Evolutionary conservation across 352 stramenopile species (phyloP), one percentile per base, ranked within the genome.

Genomic region (Globisporangium abappressorium): DNA sequence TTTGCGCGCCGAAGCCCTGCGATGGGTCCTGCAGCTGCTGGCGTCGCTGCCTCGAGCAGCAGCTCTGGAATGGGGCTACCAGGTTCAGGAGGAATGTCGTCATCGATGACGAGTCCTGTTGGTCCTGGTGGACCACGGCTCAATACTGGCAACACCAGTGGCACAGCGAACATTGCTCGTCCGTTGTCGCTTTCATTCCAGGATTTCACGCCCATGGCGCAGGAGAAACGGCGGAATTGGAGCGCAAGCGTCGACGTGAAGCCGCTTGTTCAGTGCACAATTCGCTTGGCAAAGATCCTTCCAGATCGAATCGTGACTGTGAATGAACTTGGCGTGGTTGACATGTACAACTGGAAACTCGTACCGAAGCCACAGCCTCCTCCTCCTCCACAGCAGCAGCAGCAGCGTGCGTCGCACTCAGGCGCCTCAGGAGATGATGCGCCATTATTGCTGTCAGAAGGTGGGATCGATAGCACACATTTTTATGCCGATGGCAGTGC

Each of bases 331-430:
- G 89, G 89, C 1, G 87, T 94, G 20, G 81, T 96, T n/a, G 89
- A 96, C 61, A 57, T 95, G 4, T 91, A 92, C 75, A 82, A 92
- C 63, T 96, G 89, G 87, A 95, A 90, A 49, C 66, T 96, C 4
- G 18, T 83, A 15, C 77, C 87, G 2, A 92, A 92, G 61, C 77
- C 81, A 49, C 64, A 65, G 18, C 62, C 73, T 12, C 55, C 43
- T 14, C 53, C 60, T 26, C 22, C 63, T 20, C 47, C 57, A 26
- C 6, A 38, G 12, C 36, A 38, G n/a, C 36, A 15, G 1, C 24
- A 18, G 30, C 41, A 57, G 34, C 26, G 9, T n/a, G 12, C 11
- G 8, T 59, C n/a, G 28, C 3, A 18, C n/a, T 47, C 6, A 15
- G 15, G 41, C 3, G 46, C 30, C 41, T 43, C 22, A 26, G 36